These are phyloP conservation scores for Euclidium syriacum DNA, from an alignment of 345 rosid genomes.

Conservation along the genomic window DNA sequence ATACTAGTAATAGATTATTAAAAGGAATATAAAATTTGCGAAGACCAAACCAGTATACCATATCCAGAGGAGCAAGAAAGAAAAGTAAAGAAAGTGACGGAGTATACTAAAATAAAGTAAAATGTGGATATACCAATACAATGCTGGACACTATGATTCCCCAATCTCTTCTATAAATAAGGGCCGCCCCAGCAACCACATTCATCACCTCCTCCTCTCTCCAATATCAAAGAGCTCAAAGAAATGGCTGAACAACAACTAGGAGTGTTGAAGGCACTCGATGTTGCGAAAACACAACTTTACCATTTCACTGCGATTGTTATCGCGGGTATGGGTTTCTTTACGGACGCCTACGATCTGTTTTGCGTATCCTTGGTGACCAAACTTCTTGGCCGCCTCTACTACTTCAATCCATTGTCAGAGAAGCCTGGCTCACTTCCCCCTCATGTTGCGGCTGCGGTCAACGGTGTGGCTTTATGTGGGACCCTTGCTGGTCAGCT, in stretches of 20 bases:
- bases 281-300: slow-evolving; percentile 50
- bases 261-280: slow-evolving; percentile 61
- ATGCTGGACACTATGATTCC: slow-evolving; percentile 16
- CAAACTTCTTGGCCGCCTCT: slow-evolving; percentile 65
- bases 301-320: slow-evolving; percentile 61
- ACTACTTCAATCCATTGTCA: slow-evolving; percentile 42
- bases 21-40: not conserved
- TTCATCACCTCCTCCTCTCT: not conserved
- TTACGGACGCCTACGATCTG: slow-evolving; percentile 76
- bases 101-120: not conserved
- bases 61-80: not conserved
- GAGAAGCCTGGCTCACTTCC: slow-evolving; percentile 44
- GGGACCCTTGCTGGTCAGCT: slow-evolving; percentile 59
- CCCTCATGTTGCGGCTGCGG: slow-evolving; percentile 28
- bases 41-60: not conserved
- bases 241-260: slow-evolving; percentile 23
- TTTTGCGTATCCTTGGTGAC: slow-evolving; percentile 58
- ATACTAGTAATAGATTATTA: no score
- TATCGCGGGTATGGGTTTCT: slow-evolving; percentile 78
- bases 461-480: slow-evolving; percentile 50
- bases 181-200: not conserved
- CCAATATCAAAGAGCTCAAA: no score
- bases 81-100: not conserved
- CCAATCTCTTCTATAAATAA: slow-evolving; percentile 4
- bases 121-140: slow-evolving; percentile 16